phyloP scores from a whole-genome alignment of 805 yeast species.

The Debaryomyces tyrocola region DNA sequence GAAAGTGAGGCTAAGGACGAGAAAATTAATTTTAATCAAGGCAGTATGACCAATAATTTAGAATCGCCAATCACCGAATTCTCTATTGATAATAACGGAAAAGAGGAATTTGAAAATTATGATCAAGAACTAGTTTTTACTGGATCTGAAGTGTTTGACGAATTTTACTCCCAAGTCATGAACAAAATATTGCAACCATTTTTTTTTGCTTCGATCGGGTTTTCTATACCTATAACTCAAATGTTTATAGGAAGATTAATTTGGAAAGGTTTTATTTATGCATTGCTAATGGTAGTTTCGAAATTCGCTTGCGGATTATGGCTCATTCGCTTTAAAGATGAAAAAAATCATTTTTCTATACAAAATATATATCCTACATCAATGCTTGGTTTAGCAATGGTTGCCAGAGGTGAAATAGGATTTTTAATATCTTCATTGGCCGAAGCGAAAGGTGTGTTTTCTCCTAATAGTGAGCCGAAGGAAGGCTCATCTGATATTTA shows the following conservation, averaged over 20 bases:
- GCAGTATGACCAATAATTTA: too few relatives aligned
- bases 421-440: slow-evolving; percentile 11
- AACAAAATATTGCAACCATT: slow-evolving; percentile 2
- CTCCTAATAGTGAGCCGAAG: neutral
- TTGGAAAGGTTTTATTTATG: slow-evolving; percentile 10
- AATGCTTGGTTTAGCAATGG: slow-evolving; percentile 10
- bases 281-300: slow-evolving; percentile 9
- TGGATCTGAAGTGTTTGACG: too few relatives aligned
- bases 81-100: too few relatives aligned
- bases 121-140: too few relatives aligned
- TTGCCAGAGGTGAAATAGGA: slow-evolving; percentile 13
- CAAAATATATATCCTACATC: slow-evolving; percentile 4
- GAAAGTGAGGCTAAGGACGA: too few relatives aligned
- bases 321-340: neutral
- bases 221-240: slow-evolving; percentile 10
- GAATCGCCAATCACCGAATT: too few relatives aligned
- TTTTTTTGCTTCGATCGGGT: slow-evolving; percentile 12
- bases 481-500: too few relatives aligned
- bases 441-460: slow-evolving; percentile 8
- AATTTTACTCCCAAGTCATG: too few relatives aligned
- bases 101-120: too few relatives aligned
- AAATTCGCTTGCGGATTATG: slow-evolving; percentile 9
- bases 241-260: slow-evolving; percentile 10
- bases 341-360: neutral
- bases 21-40: too few relatives aligned